These are phyloP conservation scores for Ilex paraguariensis DNA, from an alignment of 305 asterid genomes.

Conservation along the genomic window DNA sequence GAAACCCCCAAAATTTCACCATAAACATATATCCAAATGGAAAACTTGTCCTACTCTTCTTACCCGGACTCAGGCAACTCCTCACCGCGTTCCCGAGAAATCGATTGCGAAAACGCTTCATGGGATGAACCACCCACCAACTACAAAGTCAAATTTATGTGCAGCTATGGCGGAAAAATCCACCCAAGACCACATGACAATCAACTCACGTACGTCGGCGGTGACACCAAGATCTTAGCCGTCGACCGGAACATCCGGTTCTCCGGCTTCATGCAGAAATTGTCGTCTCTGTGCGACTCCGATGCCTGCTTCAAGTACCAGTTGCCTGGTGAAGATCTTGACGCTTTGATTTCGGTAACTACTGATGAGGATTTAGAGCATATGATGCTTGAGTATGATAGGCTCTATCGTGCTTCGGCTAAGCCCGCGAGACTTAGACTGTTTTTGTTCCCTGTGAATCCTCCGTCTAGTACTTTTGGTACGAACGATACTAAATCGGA, in stretches of 20 bases:
- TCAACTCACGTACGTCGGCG: neutral
- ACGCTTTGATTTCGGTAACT: constrained; percentile 37
- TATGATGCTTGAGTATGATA: constrained; percentile 40
- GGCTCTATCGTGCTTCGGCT: constrained; percentile 18
- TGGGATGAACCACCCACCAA: neutral
- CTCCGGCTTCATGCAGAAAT: constrained; percentile 20
- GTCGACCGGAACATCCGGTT: constrained; percentile 30
- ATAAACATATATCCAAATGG: neutral
- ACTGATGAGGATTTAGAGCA: constrained; percentile 42
- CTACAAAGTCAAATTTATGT: constrained; percentile 1
- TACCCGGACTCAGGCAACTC: neutral
- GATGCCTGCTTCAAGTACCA: constrained; percentile 34
- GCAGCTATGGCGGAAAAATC: constrained; percentile 2
- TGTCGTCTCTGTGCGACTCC: constrained; percentile 15
- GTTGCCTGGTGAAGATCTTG: constrained; percentile 40
- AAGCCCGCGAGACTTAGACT: constrained; percentile 35
- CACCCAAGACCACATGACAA: neutral
- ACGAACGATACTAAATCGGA: constrained; percentile 27
- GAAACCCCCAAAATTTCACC: neutral
- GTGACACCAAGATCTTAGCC: constrained; percentile 14
- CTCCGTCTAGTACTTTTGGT: constrained; percentile 22
- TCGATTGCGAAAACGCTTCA: neutral
- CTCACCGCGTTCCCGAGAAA: neutral
- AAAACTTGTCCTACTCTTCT: neutral
- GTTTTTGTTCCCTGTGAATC: constrained; percentile 22